Percentiles rank a stretch among this genome's conserved stretches.
Evolutionary conservation across 495 filamentous ascomycete genomes (phyloP).

Genomic region (Aspergillus sclerotiicarbonarius): DNA sequence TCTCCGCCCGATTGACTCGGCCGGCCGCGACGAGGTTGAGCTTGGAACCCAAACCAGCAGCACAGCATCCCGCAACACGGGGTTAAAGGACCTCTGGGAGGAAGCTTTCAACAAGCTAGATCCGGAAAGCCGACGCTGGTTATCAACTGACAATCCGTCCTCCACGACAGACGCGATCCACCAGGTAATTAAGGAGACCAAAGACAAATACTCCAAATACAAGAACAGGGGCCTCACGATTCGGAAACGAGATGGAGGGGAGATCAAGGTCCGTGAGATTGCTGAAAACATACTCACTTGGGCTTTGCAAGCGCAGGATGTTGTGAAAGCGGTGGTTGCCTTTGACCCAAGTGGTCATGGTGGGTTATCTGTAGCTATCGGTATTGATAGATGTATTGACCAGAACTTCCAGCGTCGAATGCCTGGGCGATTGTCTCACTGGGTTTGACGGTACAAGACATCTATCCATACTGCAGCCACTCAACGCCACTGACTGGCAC

Average conservation of each 20-base stretch:
- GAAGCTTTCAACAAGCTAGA: background rate
- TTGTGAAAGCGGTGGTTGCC: slow-evolving; percentile 2
- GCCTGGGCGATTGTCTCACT: slow-evolving; percentile 18
- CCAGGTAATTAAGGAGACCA: slow-evolving; percentile 8
- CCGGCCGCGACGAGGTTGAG: no score
- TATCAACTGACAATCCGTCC: background rate
- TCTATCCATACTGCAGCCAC: no score
- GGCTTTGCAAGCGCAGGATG: slow-evolving; percentile 2
- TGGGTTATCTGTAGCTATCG: background rate
- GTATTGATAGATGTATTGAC: slow-evolving; percentile 2
- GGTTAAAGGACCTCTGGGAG: background rate
- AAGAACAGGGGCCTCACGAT: slow-evolving; percentile 10
- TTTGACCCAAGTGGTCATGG: slow-evolving; percentile 18
- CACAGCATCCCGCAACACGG: no score
- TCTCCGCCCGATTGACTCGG: no score
- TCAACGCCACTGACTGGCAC: background rate
- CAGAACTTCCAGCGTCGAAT: slow-evolving; percentile 11
- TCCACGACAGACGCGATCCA: slow-evolving; percentile 3
- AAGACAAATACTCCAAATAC: slow-evolving; percentile 8
- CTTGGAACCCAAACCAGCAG: no score
- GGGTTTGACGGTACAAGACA: slow-evolving; percentile 10
- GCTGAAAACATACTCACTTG: slow-evolving; percentile 9
- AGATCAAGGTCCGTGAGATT: slow-evolving; percentile 12
- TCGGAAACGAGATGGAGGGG: background rate
- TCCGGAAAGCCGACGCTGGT: background rate